Conservation (phyloP, 495 filamentous ascomycete species). For the Neurospora sp. region DNA sequence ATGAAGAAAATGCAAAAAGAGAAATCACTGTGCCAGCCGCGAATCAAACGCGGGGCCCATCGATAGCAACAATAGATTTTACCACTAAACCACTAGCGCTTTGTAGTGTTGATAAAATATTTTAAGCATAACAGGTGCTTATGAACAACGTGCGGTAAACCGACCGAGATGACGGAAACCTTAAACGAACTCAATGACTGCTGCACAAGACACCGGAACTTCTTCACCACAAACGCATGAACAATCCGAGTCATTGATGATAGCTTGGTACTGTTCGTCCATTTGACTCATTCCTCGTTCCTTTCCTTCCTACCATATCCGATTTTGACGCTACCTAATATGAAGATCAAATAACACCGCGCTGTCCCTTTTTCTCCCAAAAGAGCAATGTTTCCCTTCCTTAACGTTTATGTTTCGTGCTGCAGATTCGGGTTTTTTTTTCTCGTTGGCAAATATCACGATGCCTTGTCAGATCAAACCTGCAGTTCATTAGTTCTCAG, state of each 20-base stretch:
- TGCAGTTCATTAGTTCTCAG: not conserved
- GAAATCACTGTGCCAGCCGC: slow-evolving; percentile 28
- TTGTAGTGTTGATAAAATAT: not conserved
- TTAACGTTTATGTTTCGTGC: not conserved
- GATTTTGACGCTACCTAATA: not conserved
- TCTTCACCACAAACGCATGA: not conserved
- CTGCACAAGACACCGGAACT: not conserved
- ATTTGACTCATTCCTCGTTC: not conserved
- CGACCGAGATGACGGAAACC: no score
- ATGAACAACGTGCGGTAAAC: no score
- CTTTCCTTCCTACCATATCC: not conserved
- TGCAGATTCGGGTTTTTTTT: not conserved
- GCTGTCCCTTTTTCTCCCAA: not conserved
- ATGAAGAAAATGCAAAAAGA: no score
- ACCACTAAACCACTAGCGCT: not conserved
- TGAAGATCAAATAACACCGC: not conserved
- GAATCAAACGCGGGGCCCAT: slow-evolving; percentile 44
- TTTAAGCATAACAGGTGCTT: no score
- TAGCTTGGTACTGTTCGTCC: not conserved
- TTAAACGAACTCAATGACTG: not conserved
- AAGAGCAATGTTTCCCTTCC: not conserved
- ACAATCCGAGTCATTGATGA: not conserved
- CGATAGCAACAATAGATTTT: slow-evolving; percentile 43
- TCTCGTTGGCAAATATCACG: not conserved
- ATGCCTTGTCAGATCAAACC: not conserved